Conservation (phyloP, 2,329 filamentous ascomycete genomes). For the Cladosporium velox region DNA sequence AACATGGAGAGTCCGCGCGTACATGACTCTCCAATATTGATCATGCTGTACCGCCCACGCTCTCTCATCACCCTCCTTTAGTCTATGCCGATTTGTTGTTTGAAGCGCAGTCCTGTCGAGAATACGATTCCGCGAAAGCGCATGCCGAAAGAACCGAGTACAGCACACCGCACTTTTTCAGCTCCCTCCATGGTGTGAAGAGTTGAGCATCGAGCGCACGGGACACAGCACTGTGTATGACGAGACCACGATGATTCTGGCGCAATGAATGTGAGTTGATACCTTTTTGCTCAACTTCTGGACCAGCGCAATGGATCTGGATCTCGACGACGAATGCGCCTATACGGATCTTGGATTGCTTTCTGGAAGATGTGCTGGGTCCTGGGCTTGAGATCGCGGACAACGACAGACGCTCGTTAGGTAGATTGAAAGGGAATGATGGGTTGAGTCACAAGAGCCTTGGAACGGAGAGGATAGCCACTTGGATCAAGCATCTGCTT, state of each 20-base stretch:
- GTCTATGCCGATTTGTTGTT: background rate
- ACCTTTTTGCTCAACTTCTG: background rate
- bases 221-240: background rate
- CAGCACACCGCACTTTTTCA: background rate
- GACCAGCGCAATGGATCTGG: background rate
- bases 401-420: background rate
- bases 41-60: background rate
- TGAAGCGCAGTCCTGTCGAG: background rate
- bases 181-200: background rate
- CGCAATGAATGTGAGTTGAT: conserved; percentile 6
- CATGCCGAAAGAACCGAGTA: background rate
- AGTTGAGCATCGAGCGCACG: background rate
- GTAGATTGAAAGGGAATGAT: background rate
- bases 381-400: background rate
- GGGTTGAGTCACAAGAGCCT: background rate
- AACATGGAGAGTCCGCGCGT: background rate
- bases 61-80: background rate
- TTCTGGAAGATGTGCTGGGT: background rate
- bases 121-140: background rate
- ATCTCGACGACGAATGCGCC: background rate
- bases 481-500: background rate
- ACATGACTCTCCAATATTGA: background rate
- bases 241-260: background rate
- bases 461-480: background rate
- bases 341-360: background rate